phyloP scores from a whole-genome alignment of 331 rosid species.

The Quercus phellos region DNA sequence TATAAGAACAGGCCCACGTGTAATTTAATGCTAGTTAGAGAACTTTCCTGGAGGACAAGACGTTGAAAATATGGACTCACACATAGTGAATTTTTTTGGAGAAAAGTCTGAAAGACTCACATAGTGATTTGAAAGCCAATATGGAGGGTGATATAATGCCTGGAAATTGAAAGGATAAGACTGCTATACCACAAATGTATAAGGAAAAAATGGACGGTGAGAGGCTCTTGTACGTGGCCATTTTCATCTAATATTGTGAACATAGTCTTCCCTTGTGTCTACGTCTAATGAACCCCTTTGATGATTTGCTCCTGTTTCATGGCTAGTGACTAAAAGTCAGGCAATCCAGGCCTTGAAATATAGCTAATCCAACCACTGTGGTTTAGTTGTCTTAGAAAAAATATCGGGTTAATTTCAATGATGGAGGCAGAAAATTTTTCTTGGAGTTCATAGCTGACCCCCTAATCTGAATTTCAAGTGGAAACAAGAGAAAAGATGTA shows the following conservation, averaged over 20 bases:
- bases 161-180: not conserved
- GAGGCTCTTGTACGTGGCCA: not conserved
- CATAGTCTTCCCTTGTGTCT: not conserved
- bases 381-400: too few species aligned
- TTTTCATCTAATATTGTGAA: not conserved
- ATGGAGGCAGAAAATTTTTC: too few species aligned
- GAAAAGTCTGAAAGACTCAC: not conserved
- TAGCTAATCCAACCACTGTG: too few species aligned
- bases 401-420: too few species aligned
- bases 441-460: too few species aligned
- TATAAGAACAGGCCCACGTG: not conserved
- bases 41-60: not conserved
- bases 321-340: not conserved
- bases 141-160: not conserved
- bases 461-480: too few species aligned
- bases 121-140: not conserved
- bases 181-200: not conserved
- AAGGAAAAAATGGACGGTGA: not conserved
- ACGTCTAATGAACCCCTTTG: not conserved
- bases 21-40: not conserved
- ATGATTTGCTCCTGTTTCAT: not conserved
- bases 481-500: too few species aligned
- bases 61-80: not conserved
- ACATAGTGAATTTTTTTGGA: too few species aligned
- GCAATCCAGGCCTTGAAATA: not conserved